Base-by-base conservation (phyloP, 2,329 filamentous ascomycete species). In the Colletotrichum sp. region DNA sequence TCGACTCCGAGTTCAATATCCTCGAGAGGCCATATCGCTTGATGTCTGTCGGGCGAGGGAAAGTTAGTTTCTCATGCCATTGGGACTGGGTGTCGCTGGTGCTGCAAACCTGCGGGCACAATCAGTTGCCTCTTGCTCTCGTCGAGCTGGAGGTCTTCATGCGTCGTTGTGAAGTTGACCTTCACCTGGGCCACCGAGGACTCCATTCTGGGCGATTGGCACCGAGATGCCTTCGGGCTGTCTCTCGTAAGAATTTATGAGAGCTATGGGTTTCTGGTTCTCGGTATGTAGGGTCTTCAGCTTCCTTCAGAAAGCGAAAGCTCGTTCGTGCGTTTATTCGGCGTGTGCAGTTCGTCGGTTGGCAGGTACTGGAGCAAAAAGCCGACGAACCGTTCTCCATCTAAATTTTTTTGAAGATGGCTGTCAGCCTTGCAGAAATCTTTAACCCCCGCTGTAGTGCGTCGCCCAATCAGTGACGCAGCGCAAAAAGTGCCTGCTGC, bases 1-100 rank as follows among this genome's bases (percentile, higher is more conserved):
- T 93, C 39, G 91, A 92, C 87, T 93, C 91, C 80, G 93, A 94
- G 85, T 94, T 94, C 82, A 94, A 89, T 77, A 94, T 92, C 75
- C 92, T 90, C 21, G 92, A 94, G 70, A 94, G 88, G 80, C 92
- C 92, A 90, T 94, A 94, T 81, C 93, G 90, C 82, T 92, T 91
- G 80, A 94, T 92, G 79, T 93, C 92, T 92, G 77, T 28, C 12
- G 63, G 30, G 8, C 16, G 13, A 15, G 34, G 12, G 15, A n/a
- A 2, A 24, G n/a, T 52, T 66, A 74, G 34, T n/a, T 44, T 60
- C 18, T 49, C 77, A 59, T 78, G 74, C 65, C 18, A 70, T 59
- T 26, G 69, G 24, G 26, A 15, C 13, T 28, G 15, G 21, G 12
- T 10, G 4, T 10, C 26, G 4, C 16, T 57, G 5, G 2, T 12